A percentile compares a stretch with the other conserved stretches of the same genome.
Evolutionary conservation across 148 eudicot genomes (phyloP).

Genomic region (Limonium bicolor): DNA sequence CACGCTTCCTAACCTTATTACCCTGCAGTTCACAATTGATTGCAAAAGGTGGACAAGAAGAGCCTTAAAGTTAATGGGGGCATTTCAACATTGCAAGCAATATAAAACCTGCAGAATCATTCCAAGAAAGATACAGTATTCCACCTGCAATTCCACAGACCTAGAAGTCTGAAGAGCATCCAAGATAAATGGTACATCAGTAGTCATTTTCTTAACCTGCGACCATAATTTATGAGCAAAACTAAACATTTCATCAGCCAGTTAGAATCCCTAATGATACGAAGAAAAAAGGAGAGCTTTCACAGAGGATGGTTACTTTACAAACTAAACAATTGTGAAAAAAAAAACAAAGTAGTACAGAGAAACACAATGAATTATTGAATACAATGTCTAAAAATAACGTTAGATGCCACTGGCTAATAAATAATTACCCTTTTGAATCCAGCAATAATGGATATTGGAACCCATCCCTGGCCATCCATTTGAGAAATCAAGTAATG

Average conservation of each 20-base stretch:
- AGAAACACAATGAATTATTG: not conserved
- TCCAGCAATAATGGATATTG: slow-evolving; percentile 57
- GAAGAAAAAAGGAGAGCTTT: not conserved
- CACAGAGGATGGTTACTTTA: too few relatives aligned
- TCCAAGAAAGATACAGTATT: slow-evolving; percentile 1
- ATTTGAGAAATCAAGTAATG: slow-evolving; percentile 62
- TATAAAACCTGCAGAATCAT: not conserved
- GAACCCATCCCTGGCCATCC: slow-evolving; percentile 92
- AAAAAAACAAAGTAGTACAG: not conserved
- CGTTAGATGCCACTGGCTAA: not conserved
- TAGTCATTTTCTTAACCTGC: slow-evolving; percentile 80
- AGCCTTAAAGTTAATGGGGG: too few relatives aligned
- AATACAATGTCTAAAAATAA: not conserved
- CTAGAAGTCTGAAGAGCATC: slow-evolving; percentile 59
- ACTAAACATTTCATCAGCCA: not conserved
- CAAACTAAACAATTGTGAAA: not conserved
- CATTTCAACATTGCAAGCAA: not conserved
- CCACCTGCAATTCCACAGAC: slow-evolving; percentile 74
- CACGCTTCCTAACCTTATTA: slow-evolving; percentile 56
- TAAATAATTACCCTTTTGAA: slow-evolving; percentile 62
- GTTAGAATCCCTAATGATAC: not conserved
- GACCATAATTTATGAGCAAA: slow-evolving; percentile 5
- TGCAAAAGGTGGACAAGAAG: not conserved
- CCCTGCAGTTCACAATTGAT: slow-evolving; percentile 22
- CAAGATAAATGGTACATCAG: slow-evolving; percentile 57